Conservation (phyloP, 768 basidiomycete genomes). For the Boletus pseudo-olivaceus region DNA sequence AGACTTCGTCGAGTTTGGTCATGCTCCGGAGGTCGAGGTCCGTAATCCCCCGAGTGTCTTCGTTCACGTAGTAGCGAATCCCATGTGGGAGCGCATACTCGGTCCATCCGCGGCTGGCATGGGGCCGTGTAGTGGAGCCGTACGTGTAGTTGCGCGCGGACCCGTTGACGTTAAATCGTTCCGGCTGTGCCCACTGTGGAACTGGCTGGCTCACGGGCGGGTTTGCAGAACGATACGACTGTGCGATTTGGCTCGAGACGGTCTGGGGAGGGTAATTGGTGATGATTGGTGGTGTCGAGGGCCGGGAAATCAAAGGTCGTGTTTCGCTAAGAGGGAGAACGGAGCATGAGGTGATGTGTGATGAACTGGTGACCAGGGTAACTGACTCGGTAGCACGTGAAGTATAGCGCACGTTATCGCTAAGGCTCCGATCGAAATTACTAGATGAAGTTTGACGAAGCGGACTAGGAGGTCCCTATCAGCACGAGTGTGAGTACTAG, state of each 20-base stretch:
- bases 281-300: conserved; percentile 28
- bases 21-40: conserved; percentile 63
- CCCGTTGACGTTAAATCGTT: conserved; percentile 27
- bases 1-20: conserved; percentile 42
- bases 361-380: too few species aligned
- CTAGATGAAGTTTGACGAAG: conserved; percentile 15
- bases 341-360: neutral
- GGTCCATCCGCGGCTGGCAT: conserved; percentile 58
- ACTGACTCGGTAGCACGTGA: conserved; percentile 26
- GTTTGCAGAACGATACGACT: conserved; percentile 21
- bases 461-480: conserved; percentile 9
- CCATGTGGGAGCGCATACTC: conserved; percentile 76
- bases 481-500: neutral
- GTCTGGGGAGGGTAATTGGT: conserved; percentile 21
- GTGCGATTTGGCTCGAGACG: conserved; percentile 21
- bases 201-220: conserved; percentile 25
- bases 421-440: conserved; percentile 17
- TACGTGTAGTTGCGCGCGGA: conserved; percentile 29
- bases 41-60: conserved; percentile 57
- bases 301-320: conserved; percentile 46
- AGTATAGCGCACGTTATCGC: conserved; percentile 11
- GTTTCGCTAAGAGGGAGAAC: conserved; percentile 41
- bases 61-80: conserved; percentile 66
- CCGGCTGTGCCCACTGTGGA: conserved; percentile 27
- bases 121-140: conserved; percentile 23